Evolutionary conservation across 2,329 filamentous ascomycete genomes (phyloP).

Genomic region (Chaetomiaceae sp.): DNA sequence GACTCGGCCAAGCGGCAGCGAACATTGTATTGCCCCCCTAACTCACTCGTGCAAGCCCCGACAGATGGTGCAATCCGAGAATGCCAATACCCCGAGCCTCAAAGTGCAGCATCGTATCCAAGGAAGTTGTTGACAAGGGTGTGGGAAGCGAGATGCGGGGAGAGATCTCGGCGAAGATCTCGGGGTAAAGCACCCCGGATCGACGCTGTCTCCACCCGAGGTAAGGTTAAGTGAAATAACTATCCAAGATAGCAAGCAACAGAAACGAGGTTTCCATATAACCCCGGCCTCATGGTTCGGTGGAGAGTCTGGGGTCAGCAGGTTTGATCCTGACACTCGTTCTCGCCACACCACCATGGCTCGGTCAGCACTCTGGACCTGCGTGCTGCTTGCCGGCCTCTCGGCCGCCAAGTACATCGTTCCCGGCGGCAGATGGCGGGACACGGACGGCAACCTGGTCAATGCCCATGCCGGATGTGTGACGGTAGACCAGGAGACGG

Average conservation of each 20-base stretch:
- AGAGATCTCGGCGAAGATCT: neutral
- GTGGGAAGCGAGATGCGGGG: neutral
- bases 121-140: neutral
- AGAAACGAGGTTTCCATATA: neutral
- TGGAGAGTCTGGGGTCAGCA: neutral
- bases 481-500: slow-evolving; percentile 46
- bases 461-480: slow-evolving; percentile 59
- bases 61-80: no score
- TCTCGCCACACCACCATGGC: neutral
- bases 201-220: neutral
- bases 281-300: neutral
- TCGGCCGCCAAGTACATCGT: slow-evolving; percentile 52
- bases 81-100: neutral
- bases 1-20: no score
- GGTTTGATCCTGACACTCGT: neutral
- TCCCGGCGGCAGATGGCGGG: slow-evolving; percentile 56
- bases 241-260: neutral
- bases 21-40: no score
- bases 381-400: neutral
- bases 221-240: no score
- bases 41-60: no score
- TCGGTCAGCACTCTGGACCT: neutral
- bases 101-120: neutral
- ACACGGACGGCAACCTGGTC: slow-evolving; percentile 55
- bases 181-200: slow-evolving; percentile 3